phyloP scores from a whole-genome alignment of 345 rosid species.

The Lumnitzera racemosa region DNA sequence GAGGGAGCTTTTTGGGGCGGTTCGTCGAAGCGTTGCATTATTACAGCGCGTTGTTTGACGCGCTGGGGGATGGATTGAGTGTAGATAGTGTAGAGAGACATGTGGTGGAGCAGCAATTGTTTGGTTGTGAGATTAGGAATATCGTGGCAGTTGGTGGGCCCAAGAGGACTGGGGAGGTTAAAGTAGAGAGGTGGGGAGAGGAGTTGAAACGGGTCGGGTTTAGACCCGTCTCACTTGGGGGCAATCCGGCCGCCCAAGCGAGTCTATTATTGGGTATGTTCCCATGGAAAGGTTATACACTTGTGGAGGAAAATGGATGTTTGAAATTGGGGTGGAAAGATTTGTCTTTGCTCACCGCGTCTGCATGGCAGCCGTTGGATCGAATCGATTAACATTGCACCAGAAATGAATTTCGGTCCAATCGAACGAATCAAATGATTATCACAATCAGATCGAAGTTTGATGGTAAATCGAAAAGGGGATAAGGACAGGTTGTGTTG shows the following conservation, averaged over 20 bases:
- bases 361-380: constrained; percentile 81
- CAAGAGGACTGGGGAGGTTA: constrained; percentile 64
- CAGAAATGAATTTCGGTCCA: too few relatives aligned
- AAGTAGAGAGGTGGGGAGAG: constrained; percentile 72
- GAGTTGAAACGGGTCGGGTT: constrained; percentile 70
- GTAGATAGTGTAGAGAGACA: constrained; percentile 69
- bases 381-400: constrained; percentile 6
- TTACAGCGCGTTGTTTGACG: constrained; percentile 93
- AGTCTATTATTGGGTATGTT: constrained; percentile 78
- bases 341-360: constrained; percentile 80
- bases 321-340: constrained; percentile 96
- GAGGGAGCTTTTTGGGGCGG: constrained; percentile 65
- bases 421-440: neutral
- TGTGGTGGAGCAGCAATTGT: constrained; percentile 84
- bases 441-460: neutral
- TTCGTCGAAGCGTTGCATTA: constrained; percentile 95
- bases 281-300: constrained; percentile 90
- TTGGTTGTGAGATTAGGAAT: constrained; percentile 78
- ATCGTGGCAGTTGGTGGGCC: constrained; percentile 78
- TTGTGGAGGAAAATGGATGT: constrained; percentile 73
- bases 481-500: neutral
- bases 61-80: constrained; percentile 69
- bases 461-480: neutral
- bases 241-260: constrained; percentile 89
- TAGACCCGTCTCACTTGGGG: constrained; percentile 62